A percentile compares a stretch with the other conserved stretches of the same genome.
These are phyloP conservation scores for Rhizopus delemar DNA, from an alignment of 371 early-diverging fungal genomes.

Conservation along the genomic window DNA sequence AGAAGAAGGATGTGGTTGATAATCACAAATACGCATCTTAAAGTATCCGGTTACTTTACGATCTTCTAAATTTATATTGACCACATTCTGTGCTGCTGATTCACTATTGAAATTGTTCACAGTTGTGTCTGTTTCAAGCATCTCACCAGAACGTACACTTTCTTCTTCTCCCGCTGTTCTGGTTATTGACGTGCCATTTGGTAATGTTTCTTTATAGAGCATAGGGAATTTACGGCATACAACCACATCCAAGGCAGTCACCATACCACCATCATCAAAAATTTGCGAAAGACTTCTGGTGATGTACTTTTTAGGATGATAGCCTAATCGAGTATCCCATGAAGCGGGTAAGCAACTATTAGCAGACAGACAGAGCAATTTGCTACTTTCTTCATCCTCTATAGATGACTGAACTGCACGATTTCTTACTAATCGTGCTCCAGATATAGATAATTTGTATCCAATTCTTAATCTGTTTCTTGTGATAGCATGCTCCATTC, in stretches of 20 bases:
- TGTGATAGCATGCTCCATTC: conserved; percentile 51
- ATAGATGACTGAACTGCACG: conserved; percentile 40
- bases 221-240: conserved; percentile 67
- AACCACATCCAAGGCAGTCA: conserved; percentile 70
- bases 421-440: conserved; percentile 60
- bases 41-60: conserved; percentile 55
- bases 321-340: conserved; percentile 77
- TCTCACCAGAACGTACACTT: conserved; percentile 23
- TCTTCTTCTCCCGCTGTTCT: conserved; percentile 66
- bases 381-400: conserved; percentile 6
- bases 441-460: conserved; percentile 66
- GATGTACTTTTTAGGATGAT: conserved; percentile 42
- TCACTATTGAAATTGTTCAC: conserved; percentile 21
- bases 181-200: conserved; percentile 46
- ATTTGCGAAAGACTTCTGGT: conserved; percentile 45
- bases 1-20: conserved; percentile 5
- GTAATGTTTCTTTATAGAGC: conserved; percentile 55
- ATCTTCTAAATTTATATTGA: conserved; percentile 27
- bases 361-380: conserved; percentile 46
- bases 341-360: conserved; percentile 65
- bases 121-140: conserved; percentile 8
- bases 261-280: conserved; percentile 66
- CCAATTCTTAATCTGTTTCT: conserved; percentile 59
- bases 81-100: conserved; percentile 8
- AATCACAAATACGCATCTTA: conserved; percentile 54